Base-by-base conservation (phyloP, 1,139 yeast genomes). In the Candida pseudocylindracea region DNA sequence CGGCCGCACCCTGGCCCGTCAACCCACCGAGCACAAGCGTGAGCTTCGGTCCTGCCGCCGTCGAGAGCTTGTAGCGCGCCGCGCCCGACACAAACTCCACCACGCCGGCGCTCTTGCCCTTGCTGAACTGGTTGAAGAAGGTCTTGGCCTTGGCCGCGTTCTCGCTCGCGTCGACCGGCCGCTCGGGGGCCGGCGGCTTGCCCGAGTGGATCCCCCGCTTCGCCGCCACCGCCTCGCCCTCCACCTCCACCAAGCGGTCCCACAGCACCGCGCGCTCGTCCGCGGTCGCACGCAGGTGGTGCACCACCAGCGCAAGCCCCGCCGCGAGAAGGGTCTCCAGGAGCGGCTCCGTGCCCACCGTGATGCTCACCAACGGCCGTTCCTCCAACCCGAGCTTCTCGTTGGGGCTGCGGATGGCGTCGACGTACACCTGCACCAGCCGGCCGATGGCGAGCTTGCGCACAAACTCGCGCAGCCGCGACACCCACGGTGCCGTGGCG, bases 121-220 rank as follows among this genome's bases (percentile, higher is more conserved):
- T 73, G 45, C 67, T 69, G 42, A 80, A 66, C 2, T 80, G 69
- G 37, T 75, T 64, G 43, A 78, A 57, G 46, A 73, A 79, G 2
- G 85, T 72, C 41, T 71, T 72, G 29, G 93, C 83, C 44, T 79
- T 70, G 34, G 72, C 55, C 8, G 64, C 59, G 40, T 63, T 68
- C 47, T 78, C 93, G 10, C 88, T 74, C 2, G 92, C 92, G 48
- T 81, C 91, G 30, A 78, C 76, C 30, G 72, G 54, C 42, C 81
- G 62, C 20, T 15, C 20, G 20, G 20, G 20, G 4, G 20, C 20
- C 20, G 20, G 20, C 20, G 20, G 20, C 20, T 15, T 15, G 20
- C 20, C 20, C 28, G 68, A 69, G 45, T 64, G 72, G 34, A 80
- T 59, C 27, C 93, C 93, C 36, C 57, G 59, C 41, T 70, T 66